Evolutionary conservation across 1,284 basidiomycete genomes (phyloP), one percentile per base, ranked within the genome.

Genomic region (Pseudozyma hubeiensis): DNA sequence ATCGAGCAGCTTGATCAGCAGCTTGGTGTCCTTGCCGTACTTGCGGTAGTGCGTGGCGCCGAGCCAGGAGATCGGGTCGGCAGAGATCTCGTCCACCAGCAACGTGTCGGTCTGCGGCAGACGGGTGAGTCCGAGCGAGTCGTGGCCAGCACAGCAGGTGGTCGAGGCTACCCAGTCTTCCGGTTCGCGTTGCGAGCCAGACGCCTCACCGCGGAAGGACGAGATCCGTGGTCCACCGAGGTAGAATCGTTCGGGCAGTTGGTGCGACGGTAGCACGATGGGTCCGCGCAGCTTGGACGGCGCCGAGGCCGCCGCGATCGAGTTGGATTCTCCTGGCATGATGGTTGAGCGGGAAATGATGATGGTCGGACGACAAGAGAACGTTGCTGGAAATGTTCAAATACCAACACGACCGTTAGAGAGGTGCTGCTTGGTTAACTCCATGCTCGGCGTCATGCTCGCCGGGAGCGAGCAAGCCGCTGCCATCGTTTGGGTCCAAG

Each of bases 141-240:
- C 66, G 55, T 63, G 55, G 0, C 66, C 66, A 9, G 66, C 66
- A 37, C 66, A 63, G 56, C 66, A 68, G 3, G 66, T 68, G 5
- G 66, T 68, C 8, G 66, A 68, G 0, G 66, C 66, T 9, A 68
- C 66, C 66, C 66, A 68, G 39, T 68, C 66, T 37, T 68, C 66
- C 5, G 66, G 66, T 52, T 68, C 60, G 14, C 66, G 47, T 19
- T 59, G 49, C 43, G 40, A 53, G 9, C 17, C 37, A 16, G 35
- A 58, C 14, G 59, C 41, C 30, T 69, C 66, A 4, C 56, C 55
- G 19, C 60, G 66, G 47, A 69, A 69, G 6, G 48, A 29, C 1
- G 66, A 54, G 49, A 69, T 69, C 37, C 56, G 66, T 13, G 56
- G 66, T 8, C 66, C 66, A 5, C 66, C 66, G 1, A 58, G 54